These are phyloP conservation scores for Xenoacremonium recifei DNA, from an alignment of 2,329 filamentous ascomycete genomes.

Conservation along the genomic window DNA sequence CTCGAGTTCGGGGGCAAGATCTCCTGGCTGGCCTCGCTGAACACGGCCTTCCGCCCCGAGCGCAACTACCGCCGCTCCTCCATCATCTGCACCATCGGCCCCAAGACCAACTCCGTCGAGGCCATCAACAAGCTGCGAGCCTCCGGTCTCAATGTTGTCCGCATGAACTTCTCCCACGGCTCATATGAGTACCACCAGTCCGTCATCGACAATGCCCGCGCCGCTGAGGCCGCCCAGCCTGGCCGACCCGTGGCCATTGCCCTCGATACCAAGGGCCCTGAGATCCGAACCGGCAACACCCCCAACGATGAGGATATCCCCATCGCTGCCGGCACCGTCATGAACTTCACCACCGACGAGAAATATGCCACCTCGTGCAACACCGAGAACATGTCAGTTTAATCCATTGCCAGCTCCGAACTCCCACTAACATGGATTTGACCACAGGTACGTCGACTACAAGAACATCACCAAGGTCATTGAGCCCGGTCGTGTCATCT, in stretches of 20 bases:
- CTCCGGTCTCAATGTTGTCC: slow-evolving; percentile 93
- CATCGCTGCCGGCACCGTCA: slow-evolving; percentile 75
- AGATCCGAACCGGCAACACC: slow-evolving; percentile 63
- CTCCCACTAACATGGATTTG: not conserved
- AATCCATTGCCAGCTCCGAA: not conserved
- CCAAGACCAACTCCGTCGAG: slow-evolving; percentile 97
- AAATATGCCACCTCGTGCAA: slow-evolving; percentile 82
- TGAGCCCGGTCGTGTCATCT: slow-evolving; percentile 85
- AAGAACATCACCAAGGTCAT: slow-evolving; percentile 99
- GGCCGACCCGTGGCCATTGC: slow-evolving; percentile 95
- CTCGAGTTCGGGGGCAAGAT: slow-evolving; percentile 73
- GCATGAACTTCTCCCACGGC: slow-evolving; percentile 95
- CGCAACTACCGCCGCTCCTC: slow-evolving; percentile 94
- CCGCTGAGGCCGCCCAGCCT: slow-evolving; percentile 72
- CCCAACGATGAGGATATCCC: slow-evolving; percentile 88
- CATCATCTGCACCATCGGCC: slow-evolving; percentile 98
- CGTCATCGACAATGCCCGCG: slow-evolving; percentile 92
- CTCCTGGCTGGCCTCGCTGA: slow-evolving; percentile 67
- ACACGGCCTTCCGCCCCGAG: slow-evolving; percentile 83
- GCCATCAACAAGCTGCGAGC: slow-evolving; percentile 92
- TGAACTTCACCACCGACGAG: slow-evolving; percentile 98
- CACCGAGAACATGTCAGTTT: slow-evolving; percentile 85
- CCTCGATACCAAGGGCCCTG: slow-evolving; percentile 69
- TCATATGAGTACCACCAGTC: slow-evolving; percentile 95
- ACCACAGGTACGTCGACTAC: slow-evolving; percentile 89